Conservation (phyloP, 345 rosid species). For the Hibiscus mutabilis region DNA sequence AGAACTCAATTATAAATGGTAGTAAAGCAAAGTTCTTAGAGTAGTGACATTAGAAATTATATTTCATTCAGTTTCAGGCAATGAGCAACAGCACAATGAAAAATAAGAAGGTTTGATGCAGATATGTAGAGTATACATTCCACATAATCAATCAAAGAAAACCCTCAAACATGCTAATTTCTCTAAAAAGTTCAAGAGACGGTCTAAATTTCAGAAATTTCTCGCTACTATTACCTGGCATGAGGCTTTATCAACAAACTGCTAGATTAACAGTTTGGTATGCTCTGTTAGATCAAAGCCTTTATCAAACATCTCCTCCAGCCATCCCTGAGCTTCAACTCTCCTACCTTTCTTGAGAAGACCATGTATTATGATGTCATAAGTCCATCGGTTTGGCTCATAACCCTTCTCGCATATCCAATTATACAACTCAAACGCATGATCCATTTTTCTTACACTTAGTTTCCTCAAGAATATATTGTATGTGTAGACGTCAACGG, state of each 20-base stretch:
- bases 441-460: slow-evolving; percentile 26
- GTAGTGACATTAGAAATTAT: not conserved
- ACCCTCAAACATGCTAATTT: not conserved
- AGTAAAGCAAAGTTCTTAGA: not conserved
- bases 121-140: not conserved
- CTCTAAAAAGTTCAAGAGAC: not conserved
- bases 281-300: slow-evolving; percentile 19
- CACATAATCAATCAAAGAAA: slow-evolving; percentile 1
- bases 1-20: not conserved
- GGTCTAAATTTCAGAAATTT: not conserved
- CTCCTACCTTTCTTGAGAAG: slow-evolving; percentile 28
- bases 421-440: slow-evolving; percentile 38
- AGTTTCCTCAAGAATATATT: slow-evolving; percentile 55
- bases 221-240: not conserved
- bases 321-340: slow-evolving; percentile 34
- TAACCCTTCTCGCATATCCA: slow-evolving; percentile 47
- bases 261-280: slow-evolving; percentile 7
- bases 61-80: not conserved
- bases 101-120: not conserved
- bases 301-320: slow-evolving; percentile 25
- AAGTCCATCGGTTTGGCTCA: slow-evolving; percentile 56
- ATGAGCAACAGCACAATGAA: not conserved
- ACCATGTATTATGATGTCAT: slow-evolving; percentile 31
- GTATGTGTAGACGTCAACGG: slow-evolving; percentile 44
- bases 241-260: not conserved